Evolutionary conservation across 2,329 filamentous ascomycete species (phyloP), one percentile per base, ranked within the genome.

Genomic region (Colletotrichum liaoningense): DNA sequence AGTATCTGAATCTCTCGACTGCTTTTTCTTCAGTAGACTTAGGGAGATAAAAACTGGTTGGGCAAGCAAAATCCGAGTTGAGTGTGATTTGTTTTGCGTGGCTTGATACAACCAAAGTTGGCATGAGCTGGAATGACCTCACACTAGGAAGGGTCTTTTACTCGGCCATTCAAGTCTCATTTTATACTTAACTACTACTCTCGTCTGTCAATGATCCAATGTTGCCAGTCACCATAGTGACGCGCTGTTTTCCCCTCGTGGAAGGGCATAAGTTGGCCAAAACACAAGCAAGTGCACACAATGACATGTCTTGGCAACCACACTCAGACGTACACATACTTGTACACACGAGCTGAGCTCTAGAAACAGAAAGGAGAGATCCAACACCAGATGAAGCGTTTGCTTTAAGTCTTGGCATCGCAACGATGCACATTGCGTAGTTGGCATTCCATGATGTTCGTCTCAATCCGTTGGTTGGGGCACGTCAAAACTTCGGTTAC

Each of bases 271-370:
- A 33, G 24, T 19, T 33, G 11, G 11, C 26, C 11, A n/a, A 33
- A 64, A 54, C n/a, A 72, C 42, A 60, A 60, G n/a, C 26, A 35
- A 5, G n/a, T 24, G 19, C 12, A 72, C 60, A 52, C 28, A 49
- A 72, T 28, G 42, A 28, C 55, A 38, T 64, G n/a, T n/a, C 60
- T 56, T 69, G 52, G 60, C 60, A 55, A 35, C 11, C 33, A 35
- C 28, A 30, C 7, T 30, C 28, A 30, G 28, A 55, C 38, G 60
- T 52, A 55, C 46, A 57, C 24, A 16, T 12, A 63, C 30, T 30
- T 30, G 30, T 24, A 26, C n/a, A 28, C 33, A 56, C 33, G n/a
- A 35, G 28, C 33, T 54, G 28, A 69, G 54, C 60, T 42, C 52
- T 12, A 63, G 28, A n/a, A 54, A 19, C 16, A 22, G n/a, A 52